Evolutionary conservation across 805 yeast genomes (phyloP), one percentile per base, ranked within the genome.

Genomic region (Candida multigemmis): DNA sequence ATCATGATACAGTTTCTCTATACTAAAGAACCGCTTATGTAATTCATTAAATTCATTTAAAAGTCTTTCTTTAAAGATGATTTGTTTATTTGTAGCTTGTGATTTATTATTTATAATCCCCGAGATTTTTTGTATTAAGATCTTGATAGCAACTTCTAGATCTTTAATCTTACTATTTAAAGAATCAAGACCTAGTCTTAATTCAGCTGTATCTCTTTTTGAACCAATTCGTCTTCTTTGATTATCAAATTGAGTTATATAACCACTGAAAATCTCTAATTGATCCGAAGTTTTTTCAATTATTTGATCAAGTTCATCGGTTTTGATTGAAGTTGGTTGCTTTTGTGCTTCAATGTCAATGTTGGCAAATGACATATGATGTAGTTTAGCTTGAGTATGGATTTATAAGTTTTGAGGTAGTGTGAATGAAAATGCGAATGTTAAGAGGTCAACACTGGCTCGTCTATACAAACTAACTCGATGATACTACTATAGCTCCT

Each of bases 31-130:
- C 12, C 31, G 27, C 23, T 53, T 53, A 34, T 68, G 65, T 12
- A 80, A 59, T 12, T 61, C 65, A 16, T 58, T 58, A 38, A 71
- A 74, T 46, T 82, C 89, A 13, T 58, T 59, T 10, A 60, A 54
- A 12, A 82, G 48, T 31, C 79, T 66, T 12, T 71, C 71, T 36
- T 64, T 65, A 6, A 65, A 58, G 36, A 70, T 62, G 12, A 48
- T 35, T 38, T 61, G 68, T 19, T 52, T 36, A 33, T 60, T 60
- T 6, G 66, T 53, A 8, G 61, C 44, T 13, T 48, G 48, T 26
- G 56, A 47, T 22, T 36, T 28, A 17, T 9, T 24, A 32, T 48
- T 54, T 19, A 60, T 44, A 8, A 50, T 26, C 14, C 23, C 38
- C 7, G 55, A 41, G 3, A 56, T 24, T 23, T 53, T 47, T 28